Evolutionary conservation across 345 rosid species (phyloP).

Genomic region (Mercurialis annua): DNA sequence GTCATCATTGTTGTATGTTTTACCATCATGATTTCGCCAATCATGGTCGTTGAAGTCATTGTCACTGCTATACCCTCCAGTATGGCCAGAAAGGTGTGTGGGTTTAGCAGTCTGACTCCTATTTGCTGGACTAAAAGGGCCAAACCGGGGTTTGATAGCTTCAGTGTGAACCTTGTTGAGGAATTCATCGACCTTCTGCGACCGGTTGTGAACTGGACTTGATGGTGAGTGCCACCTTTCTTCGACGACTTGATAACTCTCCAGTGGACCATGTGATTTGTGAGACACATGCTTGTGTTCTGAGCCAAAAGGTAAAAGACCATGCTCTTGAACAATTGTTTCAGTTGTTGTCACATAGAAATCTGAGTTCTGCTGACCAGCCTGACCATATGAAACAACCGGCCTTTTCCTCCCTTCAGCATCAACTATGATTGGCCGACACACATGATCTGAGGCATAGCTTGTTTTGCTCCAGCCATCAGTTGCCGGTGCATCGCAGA

Average conservation of each 20-base stretch:
- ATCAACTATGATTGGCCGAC: conserved; percentile 35
- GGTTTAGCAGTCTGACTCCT: conserved; percentile 27
- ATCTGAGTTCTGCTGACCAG: conserved; percentile 2
- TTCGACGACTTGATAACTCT: conserved; percentile 10
- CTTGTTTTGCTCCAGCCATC: conserved; percentile 27
- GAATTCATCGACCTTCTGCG: conserved; percentile 26
- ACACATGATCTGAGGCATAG: conserved; percentile 33
- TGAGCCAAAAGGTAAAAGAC: conserved; percentile 10
- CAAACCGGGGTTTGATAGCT: conserved; percentile 32
- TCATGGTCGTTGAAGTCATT: conserved; percentile 22
- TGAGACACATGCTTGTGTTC: conserved; percentile 17
- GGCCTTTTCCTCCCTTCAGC: conserved; percentile 43
- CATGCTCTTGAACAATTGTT: conserved; percentile 15
- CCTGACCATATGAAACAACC: conserved; percentile 12
- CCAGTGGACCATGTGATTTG: conserved; percentile 11
- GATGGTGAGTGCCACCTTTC: conserved; percentile 17
- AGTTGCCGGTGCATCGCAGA: conserved; percentile 9
- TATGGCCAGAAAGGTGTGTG: conserved; percentile 6
- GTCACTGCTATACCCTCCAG: conserved; percentile 12
- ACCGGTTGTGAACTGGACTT: conserved; percentile 21
- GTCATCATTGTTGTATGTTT: conserved; percentile 6
- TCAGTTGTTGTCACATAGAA: conserved; percentile 25
- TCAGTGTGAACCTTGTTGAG: conserved; percentile 29
- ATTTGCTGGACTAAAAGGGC: conserved; percentile 17
- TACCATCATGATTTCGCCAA: conserved; percentile 10